Evolutionary conservation across 257 asterid genomes (phyloP).

Genomic region (Fraxinus americana): DNA sequence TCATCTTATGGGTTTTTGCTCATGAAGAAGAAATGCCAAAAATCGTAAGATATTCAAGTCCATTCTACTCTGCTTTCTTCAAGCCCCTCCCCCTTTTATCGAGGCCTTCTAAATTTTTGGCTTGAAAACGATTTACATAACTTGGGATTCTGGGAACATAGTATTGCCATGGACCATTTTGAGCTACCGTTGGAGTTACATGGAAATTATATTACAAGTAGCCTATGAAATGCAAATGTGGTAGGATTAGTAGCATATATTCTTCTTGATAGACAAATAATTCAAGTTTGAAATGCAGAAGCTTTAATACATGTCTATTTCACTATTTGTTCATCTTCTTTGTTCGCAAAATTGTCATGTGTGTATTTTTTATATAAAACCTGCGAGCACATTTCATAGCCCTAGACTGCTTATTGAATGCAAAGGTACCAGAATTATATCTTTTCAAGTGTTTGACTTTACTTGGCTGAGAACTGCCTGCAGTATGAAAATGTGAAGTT

Average conservation of each 20-base stretch:
- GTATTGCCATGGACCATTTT: neutral
- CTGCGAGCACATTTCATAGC: neutral
- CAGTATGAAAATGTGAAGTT: neutral
- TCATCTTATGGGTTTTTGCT: neutral
- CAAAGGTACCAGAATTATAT: neutral
- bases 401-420: constrained; percentile 1
- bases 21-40: neutral
- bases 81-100: neutral
- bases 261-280: neutral
- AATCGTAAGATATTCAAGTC: neutral
- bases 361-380: neutral
- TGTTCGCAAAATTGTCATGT: neutral
- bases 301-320: neutral
- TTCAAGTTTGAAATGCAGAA: neutral
- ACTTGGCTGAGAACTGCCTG: neutral
- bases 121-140: neutral
- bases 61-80: neutral
- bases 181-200: neutral
- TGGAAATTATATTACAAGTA: neutral
- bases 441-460: neutral
- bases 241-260: neutral
- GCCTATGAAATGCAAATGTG: neutral
- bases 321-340: neutral
- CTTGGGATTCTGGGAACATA: neutral
- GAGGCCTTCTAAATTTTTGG: neutral